These are phyloP conservation scores for Ehretia macrophylla DNA, from an alignment of 257 asterid species.

Conservation along the genomic window DNA sequence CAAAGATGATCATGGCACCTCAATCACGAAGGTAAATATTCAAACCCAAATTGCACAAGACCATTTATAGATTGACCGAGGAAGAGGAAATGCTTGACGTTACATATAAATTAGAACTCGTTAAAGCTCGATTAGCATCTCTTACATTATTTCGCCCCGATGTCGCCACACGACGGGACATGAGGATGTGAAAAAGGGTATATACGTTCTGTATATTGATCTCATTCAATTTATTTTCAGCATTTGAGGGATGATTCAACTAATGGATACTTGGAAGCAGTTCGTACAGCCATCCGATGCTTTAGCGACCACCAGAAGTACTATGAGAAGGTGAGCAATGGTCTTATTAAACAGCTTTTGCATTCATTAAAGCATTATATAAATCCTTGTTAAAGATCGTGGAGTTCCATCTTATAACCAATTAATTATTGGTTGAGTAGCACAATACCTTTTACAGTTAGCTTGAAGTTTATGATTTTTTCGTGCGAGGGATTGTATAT, in stretches of 20 bases:
- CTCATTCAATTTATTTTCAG: constrained; percentile 20
- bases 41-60: not conserved
- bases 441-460: too few relatives aligned
- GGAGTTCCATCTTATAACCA: too few relatives aligned
- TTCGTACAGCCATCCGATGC: constrained; percentile 55
- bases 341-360: not conserved
- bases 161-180: too few relatives aligned
- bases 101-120: too few relatives aligned
- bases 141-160: too few relatives aligned
- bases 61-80: not conserved
- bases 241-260: constrained; percentile 43
- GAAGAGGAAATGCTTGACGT: too few relatives aligned
- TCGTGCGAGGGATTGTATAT: too few relatives aligned
- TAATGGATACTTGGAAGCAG: constrained; percentile 29
- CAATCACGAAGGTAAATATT: constrained; percentile 63
- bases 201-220: not conserved
- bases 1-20: constrained; percentile 55
- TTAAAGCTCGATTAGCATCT: too few relatives aligned
- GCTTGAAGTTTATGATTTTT: too few relatives aligned
- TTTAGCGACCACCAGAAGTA: constrained; percentile 51
- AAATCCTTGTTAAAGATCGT: too few relatives aligned
- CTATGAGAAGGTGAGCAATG: constrained; percentile 56
- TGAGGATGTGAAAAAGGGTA: too few relatives aligned
- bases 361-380: not conserved
- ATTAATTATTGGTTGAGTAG: too few relatives aligned